Conservation (phyloP, 805 yeast species). For the Suhomyces emberorum region DNA sequence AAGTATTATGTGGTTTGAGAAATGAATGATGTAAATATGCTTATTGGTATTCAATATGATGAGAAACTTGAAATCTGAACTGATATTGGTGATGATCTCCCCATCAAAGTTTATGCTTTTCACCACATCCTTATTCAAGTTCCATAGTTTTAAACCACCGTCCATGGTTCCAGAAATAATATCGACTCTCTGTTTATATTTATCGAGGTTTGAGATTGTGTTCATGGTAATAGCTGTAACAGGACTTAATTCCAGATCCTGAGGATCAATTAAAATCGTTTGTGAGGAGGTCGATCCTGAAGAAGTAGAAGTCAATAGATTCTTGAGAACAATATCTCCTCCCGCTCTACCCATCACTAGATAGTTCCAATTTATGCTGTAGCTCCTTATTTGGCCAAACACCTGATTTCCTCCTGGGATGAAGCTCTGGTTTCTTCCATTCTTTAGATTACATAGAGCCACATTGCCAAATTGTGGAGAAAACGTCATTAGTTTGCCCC, state of each 20-base stretch:
- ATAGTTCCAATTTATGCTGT: conserved; percentile 31
- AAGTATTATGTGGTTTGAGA: conserved; percentile 7
- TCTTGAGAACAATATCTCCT: conserved; percentile 32
- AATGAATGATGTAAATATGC: conserved; percentile 18
- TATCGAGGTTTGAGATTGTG: conserved; percentile 15
- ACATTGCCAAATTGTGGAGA: conserved; percentile 27
- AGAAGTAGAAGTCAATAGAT: conserved; percentile 31
- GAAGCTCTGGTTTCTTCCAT: conserved; percentile 36
- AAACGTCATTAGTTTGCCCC: conserved; percentile 27
- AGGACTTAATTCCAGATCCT: conserved; percentile 7
- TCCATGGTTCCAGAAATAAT: conserved; percentile 20
- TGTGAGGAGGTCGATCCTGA: conserved; percentile 23
- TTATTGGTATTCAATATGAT: conserved; percentile 20
- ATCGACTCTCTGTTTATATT: conserved; percentile 22
- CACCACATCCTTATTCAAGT: conserved; percentile 17
- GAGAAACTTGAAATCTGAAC: conserved; percentile 25
- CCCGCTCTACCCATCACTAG: conserved; percentile 24
- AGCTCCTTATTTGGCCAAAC: conserved; percentile 15
- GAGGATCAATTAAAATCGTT: conserved; percentile 11
- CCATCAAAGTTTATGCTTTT: conserved; percentile 9
- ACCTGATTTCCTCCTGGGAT: conserved; percentile 30
- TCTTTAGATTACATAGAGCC: conserved; percentile 27
- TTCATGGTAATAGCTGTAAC: conserved; percentile 20
- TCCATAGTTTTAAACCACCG: conserved; percentile 28
- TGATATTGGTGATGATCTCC: conserved; percentile 15